A percentile compares a stretch with the other conserved stretches of the same genome.
Conservation (phyloP, 768 basidiomycete genomes). For the Tulasnella sp. region DNA sequence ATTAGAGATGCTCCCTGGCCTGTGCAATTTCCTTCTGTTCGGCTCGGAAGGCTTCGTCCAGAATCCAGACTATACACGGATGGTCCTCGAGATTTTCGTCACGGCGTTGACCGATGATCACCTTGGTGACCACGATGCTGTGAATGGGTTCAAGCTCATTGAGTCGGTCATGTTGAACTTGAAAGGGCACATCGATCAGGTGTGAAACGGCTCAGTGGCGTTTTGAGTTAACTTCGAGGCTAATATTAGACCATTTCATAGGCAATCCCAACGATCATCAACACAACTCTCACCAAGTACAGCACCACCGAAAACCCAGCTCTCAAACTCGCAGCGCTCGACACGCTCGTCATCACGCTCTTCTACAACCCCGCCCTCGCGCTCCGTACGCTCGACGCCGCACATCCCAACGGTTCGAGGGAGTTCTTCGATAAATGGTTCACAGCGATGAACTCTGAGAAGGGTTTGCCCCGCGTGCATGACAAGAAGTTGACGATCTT, state of each 20-base stretch:
- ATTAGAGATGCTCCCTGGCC: constrained; percentile 70
- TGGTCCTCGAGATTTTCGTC: constrained; percentile 75
- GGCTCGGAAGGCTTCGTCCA: constrained; percentile 66
- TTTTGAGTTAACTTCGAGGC: not conserved
- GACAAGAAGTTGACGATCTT: constrained; percentile 79
- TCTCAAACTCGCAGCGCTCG: constrained; percentile 66
- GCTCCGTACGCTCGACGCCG: constrained; percentile 60
- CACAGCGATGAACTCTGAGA: constrained; percentile 46
- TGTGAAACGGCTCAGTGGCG: constrained; percentile 29
- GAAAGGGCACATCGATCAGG: constrained; percentile 67
- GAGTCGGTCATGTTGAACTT: constrained; percentile 76
- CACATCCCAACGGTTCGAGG: constrained; percentile 46
- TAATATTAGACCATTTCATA: constrained; percentile 23
- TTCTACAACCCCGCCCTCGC: constrained; percentile 75
- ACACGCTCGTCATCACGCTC: constrained; percentile 72
- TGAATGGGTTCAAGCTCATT: constrained; percentile 76
- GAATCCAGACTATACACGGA: constrained; percentile 64
- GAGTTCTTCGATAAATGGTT: constrained; percentile 85
- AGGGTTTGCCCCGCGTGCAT: constrained; percentile 66
- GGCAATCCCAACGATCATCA: constrained; percentile 56
- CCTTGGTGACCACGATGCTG: constrained; percentile 74
- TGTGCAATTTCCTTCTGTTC: constrained; percentile 84
- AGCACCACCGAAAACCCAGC: constrained; percentile 48
- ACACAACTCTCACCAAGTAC: constrained; percentile 46
- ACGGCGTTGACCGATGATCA: constrained; percentile 56